Evolutionary conservation across 768 basidiomycete genomes (phyloP).

Genomic region (Terana coerulea): DNA sequence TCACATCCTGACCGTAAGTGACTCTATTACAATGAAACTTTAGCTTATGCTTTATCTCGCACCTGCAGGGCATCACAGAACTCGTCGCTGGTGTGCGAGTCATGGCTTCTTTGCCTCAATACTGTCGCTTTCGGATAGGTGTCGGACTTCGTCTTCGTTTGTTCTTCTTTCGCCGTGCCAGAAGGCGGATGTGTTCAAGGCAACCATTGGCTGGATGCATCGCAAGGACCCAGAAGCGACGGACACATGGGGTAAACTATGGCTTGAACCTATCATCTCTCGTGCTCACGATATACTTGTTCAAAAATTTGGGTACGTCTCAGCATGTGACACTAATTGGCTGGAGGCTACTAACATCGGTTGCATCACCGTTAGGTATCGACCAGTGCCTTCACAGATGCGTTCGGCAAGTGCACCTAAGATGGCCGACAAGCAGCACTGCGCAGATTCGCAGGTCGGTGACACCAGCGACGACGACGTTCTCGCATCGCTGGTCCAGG

Average conservation of each 20-base stretch:
- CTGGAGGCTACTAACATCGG: too few species aligned
- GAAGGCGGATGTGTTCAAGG: not conserved
- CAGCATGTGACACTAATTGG: too few species aligned
- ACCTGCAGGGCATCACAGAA: not conserved
- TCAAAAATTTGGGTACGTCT: not conserved
- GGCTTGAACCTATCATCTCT: not conserved
- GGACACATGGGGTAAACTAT: not conserved
- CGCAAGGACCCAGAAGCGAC: not conserved
- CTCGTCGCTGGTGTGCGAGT: not conserved
- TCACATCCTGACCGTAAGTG: not conserved
- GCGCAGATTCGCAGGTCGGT: too few species aligned
- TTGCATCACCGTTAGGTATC: too few species aligned
- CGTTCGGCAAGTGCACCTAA: too few species aligned
- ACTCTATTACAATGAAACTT: not conserved
- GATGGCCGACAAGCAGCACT: too few species aligned
- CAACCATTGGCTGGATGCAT: not conserved
- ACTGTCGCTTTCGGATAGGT: not conserved
- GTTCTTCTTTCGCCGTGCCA: too few species aligned
- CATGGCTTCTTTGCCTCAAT: not conserved
- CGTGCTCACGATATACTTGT: not conserved
- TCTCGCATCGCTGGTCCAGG: not conserved
- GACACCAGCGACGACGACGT: slow-evolving; percentile 21
- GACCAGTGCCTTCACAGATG: too few species aligned
- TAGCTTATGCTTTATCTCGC: not conserved
- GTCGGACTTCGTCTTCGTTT: not conserved